Evolutionary conservation across 305 asterid species (phyloP).

Genomic region (Solanum hybrid): DNA sequence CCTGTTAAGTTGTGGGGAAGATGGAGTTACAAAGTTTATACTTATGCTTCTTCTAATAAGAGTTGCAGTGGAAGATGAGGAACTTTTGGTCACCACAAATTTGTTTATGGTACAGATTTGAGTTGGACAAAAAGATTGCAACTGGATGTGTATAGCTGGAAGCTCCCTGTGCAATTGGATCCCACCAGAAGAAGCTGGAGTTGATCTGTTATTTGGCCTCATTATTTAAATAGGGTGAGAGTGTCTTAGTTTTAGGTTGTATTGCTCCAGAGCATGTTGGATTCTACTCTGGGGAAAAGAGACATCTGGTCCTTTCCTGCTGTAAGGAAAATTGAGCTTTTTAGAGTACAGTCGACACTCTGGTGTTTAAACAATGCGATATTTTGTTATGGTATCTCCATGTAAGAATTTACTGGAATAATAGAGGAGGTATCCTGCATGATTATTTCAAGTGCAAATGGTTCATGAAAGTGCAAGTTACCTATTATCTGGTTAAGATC

Average conservation of each 20-base stretch:
- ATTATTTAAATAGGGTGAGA: conserved; percentile 5
- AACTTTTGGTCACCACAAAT: conserved; percentile 18
- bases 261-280: conserved; percentile 10
- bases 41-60: conserved; percentile 5
- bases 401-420: conserved; percentile 15
- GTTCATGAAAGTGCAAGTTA: not conserved
- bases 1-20: not conserved
- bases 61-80: conserved; percentile 12
- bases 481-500: not conserved
- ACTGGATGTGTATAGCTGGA: conserved; percentile 7
- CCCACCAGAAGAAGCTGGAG: not conserved
- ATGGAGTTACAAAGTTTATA: not conserved
- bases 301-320: conserved; percentile 6
- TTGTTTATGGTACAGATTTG: conserved; percentile 27
- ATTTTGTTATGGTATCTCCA: conserved; percentile 1
- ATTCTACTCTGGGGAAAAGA: not conserved
- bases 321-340: conserved; percentile 10
- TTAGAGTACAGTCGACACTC: not conserved
- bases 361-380: not conserved
- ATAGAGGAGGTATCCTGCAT: not conserved
- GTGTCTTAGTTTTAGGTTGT: not conserved
- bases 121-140: conserved; percentile 23
- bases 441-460: not conserved
- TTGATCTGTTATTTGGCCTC: conserved; percentile 5
- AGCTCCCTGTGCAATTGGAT: conserved; percentile 7